Evolutionary conservation across 169 alveolate genomes (phyloP).

Genomic region (Babesia ovis): DNA sequence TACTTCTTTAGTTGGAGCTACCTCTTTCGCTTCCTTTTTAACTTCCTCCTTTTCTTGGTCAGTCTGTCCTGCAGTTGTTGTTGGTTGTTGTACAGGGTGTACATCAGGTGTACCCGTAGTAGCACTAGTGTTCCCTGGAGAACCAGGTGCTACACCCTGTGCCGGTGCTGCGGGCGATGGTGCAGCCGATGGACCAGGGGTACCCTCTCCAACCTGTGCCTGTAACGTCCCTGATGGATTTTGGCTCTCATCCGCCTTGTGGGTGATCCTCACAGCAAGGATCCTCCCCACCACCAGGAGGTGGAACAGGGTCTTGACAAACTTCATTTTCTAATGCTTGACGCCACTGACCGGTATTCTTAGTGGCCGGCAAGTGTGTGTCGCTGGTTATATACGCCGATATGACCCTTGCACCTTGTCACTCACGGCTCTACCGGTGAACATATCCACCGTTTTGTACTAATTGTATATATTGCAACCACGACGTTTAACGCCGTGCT

Average conservation of each 20-base stretch:
- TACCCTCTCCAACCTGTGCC: background rate
- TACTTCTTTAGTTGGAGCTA: background rate
- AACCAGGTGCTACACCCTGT: background rate
- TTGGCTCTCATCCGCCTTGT: background rate
- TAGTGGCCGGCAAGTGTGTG: background rate
- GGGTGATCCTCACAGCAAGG: constrained; percentile 2
- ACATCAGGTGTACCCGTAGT: background rate
- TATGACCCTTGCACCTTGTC: background rate
- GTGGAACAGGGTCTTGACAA: background rate
- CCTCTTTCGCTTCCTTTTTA: background rate
- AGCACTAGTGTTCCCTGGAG: background rate
- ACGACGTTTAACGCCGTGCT: background rate
- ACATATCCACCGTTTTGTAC: background rate
- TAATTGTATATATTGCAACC: background rate
- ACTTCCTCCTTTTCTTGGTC: background rate
- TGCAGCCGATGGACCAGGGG: background rate
- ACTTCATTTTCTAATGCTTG: constrained; percentile 19
- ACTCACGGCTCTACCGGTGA: background rate
- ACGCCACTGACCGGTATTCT: too few relatives aligned
- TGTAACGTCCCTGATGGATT: background rate
- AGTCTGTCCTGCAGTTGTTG: background rate
- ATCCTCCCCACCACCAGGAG: constrained; percentile 4
- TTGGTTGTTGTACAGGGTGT: background rate
- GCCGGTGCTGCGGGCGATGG: background rate
- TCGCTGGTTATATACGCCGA: background rate